phyloP scores from a whole-genome alignment of 164 flowering plant species.

The Tinospora cordifolia region DNA sequence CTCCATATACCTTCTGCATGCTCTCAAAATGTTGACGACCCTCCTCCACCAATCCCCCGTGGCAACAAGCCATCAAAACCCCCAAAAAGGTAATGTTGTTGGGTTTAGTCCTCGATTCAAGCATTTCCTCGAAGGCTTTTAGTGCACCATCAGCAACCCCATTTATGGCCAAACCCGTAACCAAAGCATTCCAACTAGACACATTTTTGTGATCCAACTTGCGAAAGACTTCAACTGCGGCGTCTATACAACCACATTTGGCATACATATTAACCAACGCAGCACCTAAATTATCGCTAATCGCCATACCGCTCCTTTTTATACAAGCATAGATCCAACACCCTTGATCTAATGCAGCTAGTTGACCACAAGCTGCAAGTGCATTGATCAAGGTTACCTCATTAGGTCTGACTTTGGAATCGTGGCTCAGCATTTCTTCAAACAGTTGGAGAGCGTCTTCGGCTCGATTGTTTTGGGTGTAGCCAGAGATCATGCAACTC shows the following conservation, averaged over 20 bases:
- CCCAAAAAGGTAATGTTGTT: slow-evolving; percentile 24
- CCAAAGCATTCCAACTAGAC: slow-evolving; percentile 27
- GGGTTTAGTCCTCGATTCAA: slow-evolving; percentile 12
- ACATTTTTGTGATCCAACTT: slow-evolving; percentile 19
- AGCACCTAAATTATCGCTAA: slow-evolving; percentile 40
- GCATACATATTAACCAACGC: slow-evolving; percentile 84
- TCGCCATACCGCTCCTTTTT: slow-evolving; percentile 12
- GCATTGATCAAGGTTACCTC: slow-evolving; percentile 25
- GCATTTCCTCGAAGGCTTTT: slow-evolving; percentile 20
- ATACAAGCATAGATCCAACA: slow-evolving; percentile 27
- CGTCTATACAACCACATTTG: slow-evolving; percentile 51
- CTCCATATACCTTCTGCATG: slow-evolving; percentile 16
- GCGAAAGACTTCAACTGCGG: slow-evolving; percentile 15
- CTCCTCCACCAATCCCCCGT: slow-evolving; percentile 29
- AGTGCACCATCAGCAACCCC: slow-evolving; percentile 19
- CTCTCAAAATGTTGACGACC: slow-evolving; percentile 17
- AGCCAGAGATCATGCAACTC: slow-evolving; percentile 28
- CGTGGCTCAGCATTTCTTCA: slow-evolving; percentile 13
- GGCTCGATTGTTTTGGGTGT: slow-evolving; percentile 15
- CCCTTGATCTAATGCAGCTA: slow-evolving; percentile 21
- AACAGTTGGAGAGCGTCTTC: slow-evolving; percentile 22
- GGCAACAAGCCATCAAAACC: slow-evolving; percentile 26
- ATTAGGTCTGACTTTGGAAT: slow-evolving; percentile 11
- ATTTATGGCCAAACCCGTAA: slow-evolving; percentile 23
- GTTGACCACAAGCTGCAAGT: slow-evolving; percentile 21